Base-by-base conservation (phyloP, 345 rosid species). In the Fremontodendron californicum region DNA sequence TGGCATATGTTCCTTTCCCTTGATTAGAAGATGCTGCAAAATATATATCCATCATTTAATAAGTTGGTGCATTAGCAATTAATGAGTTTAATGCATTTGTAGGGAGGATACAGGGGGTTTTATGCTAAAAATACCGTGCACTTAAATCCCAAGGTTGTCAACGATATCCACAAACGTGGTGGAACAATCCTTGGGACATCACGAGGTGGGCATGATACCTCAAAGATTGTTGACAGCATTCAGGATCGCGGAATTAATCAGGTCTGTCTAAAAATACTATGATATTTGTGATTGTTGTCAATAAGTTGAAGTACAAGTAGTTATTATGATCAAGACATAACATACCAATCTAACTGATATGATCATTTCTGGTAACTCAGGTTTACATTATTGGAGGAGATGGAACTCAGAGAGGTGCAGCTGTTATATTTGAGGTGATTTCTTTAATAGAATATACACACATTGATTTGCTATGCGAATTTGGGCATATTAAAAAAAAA, bases 61-160 rank as follows among this genome's bases (percentile, higher is more conserved):
- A 52, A 25, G 74, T 51, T 71, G 43, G 19, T 49, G 49, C 25
- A 21, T 65, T 33, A 2, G 23, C 33, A 12, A 37, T 40, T 37
- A 80, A 75, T 21, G 0, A 55, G 10, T 2, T 18, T 19, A 37
- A 57, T 70, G 23, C 18, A 55, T 76, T 52, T 85, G 77, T 66
- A 93, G 97, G 97, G 97, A 77, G 97, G 97, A 10, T 93, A 88
- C 84, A 88, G 82, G 78, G 97, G 97, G 25, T 93, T 93, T 81
- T 91, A 93, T 60, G 84, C 94, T 51, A 87, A 86, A 79, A 93
- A 91, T 67, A 91, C 94, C 1, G 72, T 91, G 21, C 42, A 81
- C 31, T 80, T 91, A 71, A 82, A 87, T 72, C 89, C 88, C 25
- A 91, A 88, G 72, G 84, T 86, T 61, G 97, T 93, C 39, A 86